Evolutionary conservation across 257 asterid species (phyloP), one percentile per base, ranked within the genome.

Genomic region (Leonotis leonurus): DNA sequence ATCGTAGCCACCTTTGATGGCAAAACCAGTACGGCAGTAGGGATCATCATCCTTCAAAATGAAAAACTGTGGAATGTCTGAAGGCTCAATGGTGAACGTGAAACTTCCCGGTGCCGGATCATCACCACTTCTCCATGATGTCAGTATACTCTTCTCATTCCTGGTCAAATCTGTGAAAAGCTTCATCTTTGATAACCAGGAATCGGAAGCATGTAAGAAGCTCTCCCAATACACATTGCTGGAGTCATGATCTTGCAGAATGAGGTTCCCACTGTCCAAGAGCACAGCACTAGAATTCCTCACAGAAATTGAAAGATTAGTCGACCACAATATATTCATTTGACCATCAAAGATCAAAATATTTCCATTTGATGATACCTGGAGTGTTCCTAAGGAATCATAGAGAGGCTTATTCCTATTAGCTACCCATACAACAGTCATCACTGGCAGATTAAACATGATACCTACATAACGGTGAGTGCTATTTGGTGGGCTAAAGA

Each of bases 81-180:
- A 41, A n/a, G 61, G 48, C 65, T 44, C 66, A 18, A 70, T 0
- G 0, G 55, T 26, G 2, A 61, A 1, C 65, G 84, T 16, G 79
- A 67, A 67, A 60, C 75, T 69, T 20, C 94, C 90, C 3, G 54
- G 66, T 1, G 81, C 64, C n/a, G 94, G 94, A 72, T 85, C 87
- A 12, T 52, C 52, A 0, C 68, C 73, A 45, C 75, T 74, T 63
- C 17, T 72, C 89, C 94, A 85, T 0, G 85, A 72, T 21, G 61
- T 80, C 24, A 50, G 5, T 3, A 25, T 11, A 22, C 27, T 71
- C 24, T 2, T 71, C 71, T 56, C 48, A 0, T 49, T 27, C 4
- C 33, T 56, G 10, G 6, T 46, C 27, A 26, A 36, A 63, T 63
- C 70, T 4, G 65, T 56, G 3, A 5, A 1, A 18, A 71, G 0